Conservation (phyloP, 108 stramenopile genomes). For the Cafeteria roenbergensis region DNA sequence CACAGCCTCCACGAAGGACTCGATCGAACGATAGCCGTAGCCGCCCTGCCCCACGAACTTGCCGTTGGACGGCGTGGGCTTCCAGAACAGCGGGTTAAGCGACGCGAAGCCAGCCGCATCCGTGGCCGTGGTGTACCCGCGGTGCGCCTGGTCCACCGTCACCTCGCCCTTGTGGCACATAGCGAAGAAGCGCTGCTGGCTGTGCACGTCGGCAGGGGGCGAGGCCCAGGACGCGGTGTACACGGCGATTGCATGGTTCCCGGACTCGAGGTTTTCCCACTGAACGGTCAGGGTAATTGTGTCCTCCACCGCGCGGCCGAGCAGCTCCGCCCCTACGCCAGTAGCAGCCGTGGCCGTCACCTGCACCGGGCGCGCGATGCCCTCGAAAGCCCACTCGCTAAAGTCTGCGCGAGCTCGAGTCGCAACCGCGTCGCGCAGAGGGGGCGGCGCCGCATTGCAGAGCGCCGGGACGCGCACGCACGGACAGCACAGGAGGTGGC, state of each 20-base stretch:
- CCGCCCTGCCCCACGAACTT: conserved; percentile 83
- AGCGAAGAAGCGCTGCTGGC: conserved; percentile 98
- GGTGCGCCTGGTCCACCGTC: conserved; percentile 92
- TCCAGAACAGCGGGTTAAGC: conserved; percentile 97
- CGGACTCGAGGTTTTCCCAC: conserved; percentile 70
- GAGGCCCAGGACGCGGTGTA: conserved; percentile 95
- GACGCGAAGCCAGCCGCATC: conserved; percentile 70
- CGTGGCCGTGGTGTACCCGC: conserved; percentile 77
- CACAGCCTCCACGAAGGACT: conserved; percentile 60
- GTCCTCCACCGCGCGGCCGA: conserved; percentile 79
- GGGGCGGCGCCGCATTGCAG: too few species aligned
- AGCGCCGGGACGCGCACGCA: too few species aligned
- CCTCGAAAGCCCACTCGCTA: conserved; percentile 84
- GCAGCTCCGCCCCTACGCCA: conserved; percentile 64
- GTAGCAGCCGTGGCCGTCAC: conserved; percentile 78
- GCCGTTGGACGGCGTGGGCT: conserved; percentile 87
- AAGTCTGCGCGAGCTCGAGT: too few species aligned
- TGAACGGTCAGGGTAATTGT: conserved; percentile 92
- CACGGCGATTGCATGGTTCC: conserved; percentile 69
- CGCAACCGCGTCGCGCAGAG: too few species aligned
- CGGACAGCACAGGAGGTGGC: too few species aligned
- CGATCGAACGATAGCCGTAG: conserved; percentile 88
- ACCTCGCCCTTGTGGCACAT: conserved; percentile 91
- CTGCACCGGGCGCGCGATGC: conserved; percentile 66
- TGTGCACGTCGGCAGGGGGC: conserved; percentile 87